A percentile compares a stretch with the other conserved stretches of the same genome.
These are phyloP conservation scores for Aspergillus calidoustus DNA, from an alignment of 2,329 filamentous ascomycete species.

Conservation along the genomic window DNA sequence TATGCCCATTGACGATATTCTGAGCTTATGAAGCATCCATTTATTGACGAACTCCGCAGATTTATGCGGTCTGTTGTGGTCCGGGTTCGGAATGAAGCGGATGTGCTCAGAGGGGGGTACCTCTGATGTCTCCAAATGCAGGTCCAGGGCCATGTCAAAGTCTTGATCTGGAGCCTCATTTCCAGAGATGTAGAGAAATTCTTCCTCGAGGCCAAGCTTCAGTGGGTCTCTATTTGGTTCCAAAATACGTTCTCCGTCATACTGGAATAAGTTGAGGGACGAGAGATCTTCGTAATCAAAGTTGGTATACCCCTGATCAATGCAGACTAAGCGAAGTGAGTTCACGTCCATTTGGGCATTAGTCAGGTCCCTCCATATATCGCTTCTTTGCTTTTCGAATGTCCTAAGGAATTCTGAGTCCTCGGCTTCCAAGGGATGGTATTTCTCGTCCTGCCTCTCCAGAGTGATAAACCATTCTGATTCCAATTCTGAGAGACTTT, in stretches of 20 bases:
- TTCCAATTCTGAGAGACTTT: conserved; percentile 28
- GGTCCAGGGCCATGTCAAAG: neutral
- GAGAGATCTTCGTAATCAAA: conserved; percentile 16
- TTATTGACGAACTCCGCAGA: conserved; percentile 30
- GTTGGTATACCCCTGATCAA: conserved; percentile 20
- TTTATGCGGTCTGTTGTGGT: neutral
- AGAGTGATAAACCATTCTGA: conserved; percentile 22
- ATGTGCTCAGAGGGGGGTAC: neutral
- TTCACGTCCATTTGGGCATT: conserved; percentile 23
- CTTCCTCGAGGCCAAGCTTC: conserved; percentile 23
- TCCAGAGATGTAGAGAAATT: conserved; percentile 24
- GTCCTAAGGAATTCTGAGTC: conserved; percentile 30
- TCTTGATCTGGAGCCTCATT: neutral
- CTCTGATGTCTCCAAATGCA: neutral
- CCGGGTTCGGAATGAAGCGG: neutral
- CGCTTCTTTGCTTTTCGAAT: conserved; percentile 27
- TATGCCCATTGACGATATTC: conserved; percentile 35
- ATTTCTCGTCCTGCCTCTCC: conserved; percentile 22
- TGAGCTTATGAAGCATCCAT: conserved; percentile 38
- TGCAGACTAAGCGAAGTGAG: conserved; percentile 26
- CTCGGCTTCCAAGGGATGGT: conserved; percentile 22
- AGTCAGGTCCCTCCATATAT: conserved; percentile 29
- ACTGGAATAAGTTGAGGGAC: neutral
- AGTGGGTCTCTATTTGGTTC: conserved; percentile 23
- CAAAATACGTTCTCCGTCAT: neutral